Base-by-base conservation (phyloP, 495 filamentous ascomycete genomes). In the Extremus antarcticus region DNA sequence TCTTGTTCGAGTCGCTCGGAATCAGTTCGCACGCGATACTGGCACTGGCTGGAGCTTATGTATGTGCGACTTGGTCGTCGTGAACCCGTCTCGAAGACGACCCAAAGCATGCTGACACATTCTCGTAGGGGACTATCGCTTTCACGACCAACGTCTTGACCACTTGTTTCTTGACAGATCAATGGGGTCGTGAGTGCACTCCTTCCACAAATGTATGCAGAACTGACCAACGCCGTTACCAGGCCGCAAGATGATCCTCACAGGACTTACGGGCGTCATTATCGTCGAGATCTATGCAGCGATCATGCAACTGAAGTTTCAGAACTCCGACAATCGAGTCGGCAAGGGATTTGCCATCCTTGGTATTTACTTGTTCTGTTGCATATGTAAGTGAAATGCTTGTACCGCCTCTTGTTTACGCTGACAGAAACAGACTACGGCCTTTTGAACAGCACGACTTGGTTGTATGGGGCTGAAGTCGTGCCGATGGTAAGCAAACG, bases 271-370 rank as follows among this genome's bases (percentile, higher is more conserved):
- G 2, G 74, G 75, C 0, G 72, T 82, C 43, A 65, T 79, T 22
- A 22, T 78, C 21, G 71, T 78, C 45, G 77, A 80, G 61, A 80
- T 80, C 63, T 82, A 82, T 55, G 69, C 78, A 1, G 76, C 78
- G 0, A 70, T 82, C 53, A 80, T 82, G 74, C 78, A 82, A 61
- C 66, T 68, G 21, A 58, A 72, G 41, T 82, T 80, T 67, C 76
- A 80, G 55, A 66, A 78, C 50, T 78, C 73, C 4, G 62, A 76
- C 24, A 82, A 82, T 58, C 61, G 62, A 2, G 55, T 80, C 39
- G 78, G 78, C 51, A 80, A 82, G 56, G 78, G 77, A n/a, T 82
- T 82, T 57, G 76, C 78, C 0, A 73, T 82, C 48, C 68, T 80
- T 1, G 78, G 76, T 1, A 82, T 82, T 25, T 82, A 82, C 55